Evolutionary conservation across 345 rosid species (phyloP), one percentile per base, ranked within the genome.

Genomic region (Anacardium occidentale): DNA sequence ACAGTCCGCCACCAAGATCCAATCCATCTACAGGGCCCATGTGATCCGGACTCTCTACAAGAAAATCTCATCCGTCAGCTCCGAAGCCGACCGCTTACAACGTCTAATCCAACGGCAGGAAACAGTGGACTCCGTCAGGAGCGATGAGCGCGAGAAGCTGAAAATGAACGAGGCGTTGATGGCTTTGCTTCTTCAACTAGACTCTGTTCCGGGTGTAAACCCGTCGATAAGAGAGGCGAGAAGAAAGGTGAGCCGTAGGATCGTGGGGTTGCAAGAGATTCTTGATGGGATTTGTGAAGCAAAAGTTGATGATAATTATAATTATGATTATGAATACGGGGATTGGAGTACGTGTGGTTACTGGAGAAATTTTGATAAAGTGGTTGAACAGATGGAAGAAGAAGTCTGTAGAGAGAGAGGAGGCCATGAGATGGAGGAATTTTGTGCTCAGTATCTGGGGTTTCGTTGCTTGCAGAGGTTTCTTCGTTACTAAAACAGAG

Each of bases 381-480:
- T 81, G 81, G 76, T 85, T 81, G 93, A 76, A 84, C 70, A 69
- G 71, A 69, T 82, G 89, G 93, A 89, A 81, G 87, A 82, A 71
- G 81, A 86, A 62, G 32, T 86, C 22, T 93, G 98, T 69, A 81
- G 79, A 62, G 94, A 91, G 78, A 89, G 75, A 66, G 98, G 97
- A 25, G 94, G 97, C 0, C 91, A 88, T 5, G 96, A 91, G 72
- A 76, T 91, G 98, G 93, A 90, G 79, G 86, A 78, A 62, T 94
- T 87, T 69, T 91, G 97, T 76, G 96, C 92, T 67, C 83, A 88
- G 71, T 83, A 90, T 75, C 79, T 94, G 77, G 98, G 98, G 12
- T 87, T 94, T 73, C 84, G 96, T 65, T 94, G 98, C 82, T 81
- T 94, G 68, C 91, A 90, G 83, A 84, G 96, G 75, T 94, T 91